These are phyloP conservation scores for Alternaria longipes DNA, from an alignment of 2,329 filamentous ascomycete species.

Conservation along the genomic window DNA sequence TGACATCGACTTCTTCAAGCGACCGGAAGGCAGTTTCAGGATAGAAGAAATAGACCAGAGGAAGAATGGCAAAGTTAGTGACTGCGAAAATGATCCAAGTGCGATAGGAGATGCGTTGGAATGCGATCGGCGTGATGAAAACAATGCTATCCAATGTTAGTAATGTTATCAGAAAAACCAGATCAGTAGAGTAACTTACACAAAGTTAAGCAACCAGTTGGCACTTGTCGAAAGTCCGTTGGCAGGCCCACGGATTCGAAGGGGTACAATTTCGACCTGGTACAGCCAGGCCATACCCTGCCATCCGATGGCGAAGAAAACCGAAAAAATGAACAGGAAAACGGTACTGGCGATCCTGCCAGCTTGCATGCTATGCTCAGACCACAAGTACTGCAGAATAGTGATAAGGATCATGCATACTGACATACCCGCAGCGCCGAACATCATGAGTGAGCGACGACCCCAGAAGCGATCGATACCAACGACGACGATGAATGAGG, in stretches of 20 bases:
- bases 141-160: constrained; percentile 65
- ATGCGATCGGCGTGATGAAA: constrained; percentile 70
- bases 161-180: background rate
- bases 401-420: constrained; percentile 46
- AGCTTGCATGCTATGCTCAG: constrained; percentile 22
- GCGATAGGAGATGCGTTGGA: constrained; percentile 62
- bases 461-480: constrained; percentile 51
- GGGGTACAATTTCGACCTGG: constrained; percentile 82
- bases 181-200: constrained; percentile 53
- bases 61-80: constrained; percentile 62
- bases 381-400: constrained; percentile 38
- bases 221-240: constrained; percentile 86
- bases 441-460: constrained; percentile 47
- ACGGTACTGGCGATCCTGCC: constrained; percentile 58
- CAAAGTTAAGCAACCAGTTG: constrained; percentile 76
- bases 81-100: constrained; percentile 68
- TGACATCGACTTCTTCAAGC: constrained; percentile 74
- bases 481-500: constrained; percentile 49
- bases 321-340: constrained; percentile 90
- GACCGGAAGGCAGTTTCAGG: constrained; percentile 65
- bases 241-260: constrained; percentile 86
- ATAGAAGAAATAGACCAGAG: constrained; percentile 67
- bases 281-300: constrained; percentile 70
- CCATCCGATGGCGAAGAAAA: constrained; percentile 90
- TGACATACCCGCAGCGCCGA: constrained; percentile 48